Percentiles rank a stretch among this genome's conserved stretches.
Conservation (phyloP, 345 rosid genomes). For the Brassica napus region DNA sequence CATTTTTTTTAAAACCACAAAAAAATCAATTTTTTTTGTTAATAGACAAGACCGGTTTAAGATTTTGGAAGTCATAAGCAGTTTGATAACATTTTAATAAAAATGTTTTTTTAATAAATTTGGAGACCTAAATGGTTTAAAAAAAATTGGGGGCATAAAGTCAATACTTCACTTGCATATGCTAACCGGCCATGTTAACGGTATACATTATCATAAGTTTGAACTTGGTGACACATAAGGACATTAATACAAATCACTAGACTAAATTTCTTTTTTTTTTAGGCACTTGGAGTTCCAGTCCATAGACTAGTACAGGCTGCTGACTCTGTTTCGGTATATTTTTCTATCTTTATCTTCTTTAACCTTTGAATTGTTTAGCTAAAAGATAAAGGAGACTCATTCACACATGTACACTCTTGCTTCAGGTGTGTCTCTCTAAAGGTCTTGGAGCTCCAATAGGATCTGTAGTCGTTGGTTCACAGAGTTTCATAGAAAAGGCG, state of each 20-base stretch:
- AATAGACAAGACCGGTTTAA: too few relatives aligned
- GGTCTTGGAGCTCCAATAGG: constrained; percentile 96
- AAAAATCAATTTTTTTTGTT: too few relatives aligned
- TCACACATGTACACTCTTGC: neutral
- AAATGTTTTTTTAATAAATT: too few relatives aligned
- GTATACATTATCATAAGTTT: too few relatives aligned
- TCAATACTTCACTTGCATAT: too few relatives aligned
- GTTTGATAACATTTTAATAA: too few relatives aligned
- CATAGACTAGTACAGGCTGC: constrained; percentile 78
- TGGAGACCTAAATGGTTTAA: too few relatives aligned
- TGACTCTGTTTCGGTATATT: constrained; percentile 71
- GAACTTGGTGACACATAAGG: too few relatives aligned
- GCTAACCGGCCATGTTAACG: too few relatives aligned
- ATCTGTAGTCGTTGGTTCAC: constrained; percentile 82
- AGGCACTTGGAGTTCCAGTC: constrained; percentile 89
- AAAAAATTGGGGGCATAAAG: too few relatives aligned
- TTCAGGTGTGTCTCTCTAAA: constrained; percentile 80
- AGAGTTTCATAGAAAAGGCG: constrained; percentile 74
- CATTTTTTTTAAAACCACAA: too few relatives aligned
- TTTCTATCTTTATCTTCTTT: neutral
- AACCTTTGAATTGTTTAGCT: neutral
- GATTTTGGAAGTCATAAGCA: too few relatives aligned
- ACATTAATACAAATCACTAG: neutral
- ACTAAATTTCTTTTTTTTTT: constrained; percentile 9
- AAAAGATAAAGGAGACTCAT: neutral